Evolutionary conservation across 2,329 filamentous ascomycete species (phyloP), one percentile per base, ranked within the genome.

Genomic region (Huntiella savannae): DNA sequence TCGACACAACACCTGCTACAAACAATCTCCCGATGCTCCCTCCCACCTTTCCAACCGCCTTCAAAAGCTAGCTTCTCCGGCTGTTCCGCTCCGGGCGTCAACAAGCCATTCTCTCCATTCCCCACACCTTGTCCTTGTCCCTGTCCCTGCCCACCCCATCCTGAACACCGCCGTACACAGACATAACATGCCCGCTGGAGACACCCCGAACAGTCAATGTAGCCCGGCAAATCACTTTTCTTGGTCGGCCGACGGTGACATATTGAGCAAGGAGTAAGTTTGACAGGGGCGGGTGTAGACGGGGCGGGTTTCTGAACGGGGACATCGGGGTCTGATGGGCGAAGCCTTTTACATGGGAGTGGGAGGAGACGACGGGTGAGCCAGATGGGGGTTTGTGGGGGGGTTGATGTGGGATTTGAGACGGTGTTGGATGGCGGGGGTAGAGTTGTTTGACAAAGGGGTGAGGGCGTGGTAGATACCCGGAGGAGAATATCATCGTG

Each of bases 1-100:
- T 83, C 79, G 3, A 81, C 68, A 56, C 77, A 82, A 59, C 79
- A 83, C 13, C 69, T 66, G 55, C 77, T 80, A 56, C 79, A 83
- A 2, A 82, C 63, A 53, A 72, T 68, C 33, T 65, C 60, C 6
- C 64, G 61, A 52, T 76, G 72, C 5, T 66, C 66, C 28, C 55
- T 57, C 0, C 57, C 59, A 0, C 57, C 55, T 13, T 11, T n/a
- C 40, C 40, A 41, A 6, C 62, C 64, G 67, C 22, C 5, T 28
- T 10, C 22, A 7, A 28, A 10, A 10, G 7, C 22, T 28, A 10
- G 8, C 5, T 7, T 28, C 22, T 28, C 22, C 22, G 22, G 2
- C 22, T 28, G 22, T 28, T 28, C 22, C 7, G 3, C 22, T 28
- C 22, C n/a, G 60, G 60, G 44, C 56, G 40, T 15, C 44, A 36